phyloP scores from a whole-genome alignment of 257 asterid genomes.

The Coffea canephora region DNA sequence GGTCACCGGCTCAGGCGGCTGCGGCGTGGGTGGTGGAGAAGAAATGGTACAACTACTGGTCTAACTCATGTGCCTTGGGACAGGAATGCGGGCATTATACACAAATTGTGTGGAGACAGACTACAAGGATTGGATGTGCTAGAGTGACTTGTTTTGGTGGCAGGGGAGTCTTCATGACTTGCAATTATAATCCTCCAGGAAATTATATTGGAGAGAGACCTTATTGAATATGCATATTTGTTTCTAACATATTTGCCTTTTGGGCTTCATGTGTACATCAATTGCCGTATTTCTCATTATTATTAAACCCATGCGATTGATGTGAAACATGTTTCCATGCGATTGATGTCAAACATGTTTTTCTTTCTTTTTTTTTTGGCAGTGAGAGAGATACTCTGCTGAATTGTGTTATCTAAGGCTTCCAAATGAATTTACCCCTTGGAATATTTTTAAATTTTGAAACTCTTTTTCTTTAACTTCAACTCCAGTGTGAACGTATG shows the following conservation, averaged over 20 bases:
- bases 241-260: neutral
- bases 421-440: neutral
- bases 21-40: slow-evolving; percentile 44
- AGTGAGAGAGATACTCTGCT: neutral
- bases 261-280: neutral
- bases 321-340: neutral
- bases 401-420: neutral
- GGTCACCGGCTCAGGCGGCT: slow-evolving; percentile 48
- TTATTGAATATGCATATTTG: slow-evolving; percentile 20
- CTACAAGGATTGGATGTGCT: slow-evolving; percentile 44
- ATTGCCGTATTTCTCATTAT: neutral
- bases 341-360: no score
- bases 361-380: neutral
- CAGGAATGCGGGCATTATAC: slow-evolving; percentile 55
- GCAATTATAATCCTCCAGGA: slow-evolving; percentile 58
- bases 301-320: neutral
- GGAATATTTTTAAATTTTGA: neutral
- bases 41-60: slow-evolving; percentile 32
- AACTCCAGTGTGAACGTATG: neutral
- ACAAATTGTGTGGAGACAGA: slow-evolving; percentile 45
- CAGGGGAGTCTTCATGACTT: slow-evolving; percentile 47
- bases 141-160: slow-evolving; percentile 32
- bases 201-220: slow-evolving; percentile 55
- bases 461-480: neutral
- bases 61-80: slow-evolving; percentile 37